Conservation (phyloP, 2,329 filamentous ascomycete genomes). For the Verticillium longisporum region DNA sequence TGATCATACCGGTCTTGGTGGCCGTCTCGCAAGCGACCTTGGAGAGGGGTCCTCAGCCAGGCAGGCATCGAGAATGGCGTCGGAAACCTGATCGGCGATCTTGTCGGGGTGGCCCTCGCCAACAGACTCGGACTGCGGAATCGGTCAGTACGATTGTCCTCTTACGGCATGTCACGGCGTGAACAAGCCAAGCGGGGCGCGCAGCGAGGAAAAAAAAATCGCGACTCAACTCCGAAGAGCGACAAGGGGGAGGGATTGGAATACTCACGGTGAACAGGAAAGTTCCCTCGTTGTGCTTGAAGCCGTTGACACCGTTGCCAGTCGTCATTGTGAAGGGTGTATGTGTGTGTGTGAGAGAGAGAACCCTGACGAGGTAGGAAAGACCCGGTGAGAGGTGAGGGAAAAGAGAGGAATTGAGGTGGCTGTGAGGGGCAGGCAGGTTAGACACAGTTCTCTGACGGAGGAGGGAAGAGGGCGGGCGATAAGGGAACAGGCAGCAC, state of each 20-base stretch:
- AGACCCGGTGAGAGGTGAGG: conserved; percentile 10
- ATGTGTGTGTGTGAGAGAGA: not conserved
- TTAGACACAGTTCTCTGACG: conserved; percentile 3
- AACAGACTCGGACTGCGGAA: conserved; percentile 70
- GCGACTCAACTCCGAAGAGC: not conserved
- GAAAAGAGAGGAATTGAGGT: conserved; percentile 19
- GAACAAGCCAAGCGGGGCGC: not conserved
- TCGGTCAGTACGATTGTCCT: conserved; percentile 6
- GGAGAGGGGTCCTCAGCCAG: conserved; percentile 87
- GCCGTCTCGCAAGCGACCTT: conserved; percentile 99
- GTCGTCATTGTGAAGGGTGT: conserved; percentile 49
- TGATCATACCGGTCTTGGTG: conserved; percentile 99
- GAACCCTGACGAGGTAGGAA: conserved; percentile 8
- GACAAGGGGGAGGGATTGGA: conserved; percentile 1
- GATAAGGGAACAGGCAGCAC: no score
- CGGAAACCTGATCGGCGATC: conserved; percentile 97
- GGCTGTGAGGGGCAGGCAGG: conserved; percentile 10
- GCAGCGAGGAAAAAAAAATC: not conserved
- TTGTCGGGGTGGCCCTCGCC: conserved; percentile 92
- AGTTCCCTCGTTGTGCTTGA: conserved; percentile 53
- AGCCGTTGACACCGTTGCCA: conserved; percentile 39
- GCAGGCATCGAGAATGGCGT: conserved; percentile 98
- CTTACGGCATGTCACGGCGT: not conserved
- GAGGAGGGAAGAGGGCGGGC: not conserved
- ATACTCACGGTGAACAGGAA: conserved; percentile 73